Conservation (phyloP, 768 basidiomycete species). For the Amanita subjunquillea region DNA sequence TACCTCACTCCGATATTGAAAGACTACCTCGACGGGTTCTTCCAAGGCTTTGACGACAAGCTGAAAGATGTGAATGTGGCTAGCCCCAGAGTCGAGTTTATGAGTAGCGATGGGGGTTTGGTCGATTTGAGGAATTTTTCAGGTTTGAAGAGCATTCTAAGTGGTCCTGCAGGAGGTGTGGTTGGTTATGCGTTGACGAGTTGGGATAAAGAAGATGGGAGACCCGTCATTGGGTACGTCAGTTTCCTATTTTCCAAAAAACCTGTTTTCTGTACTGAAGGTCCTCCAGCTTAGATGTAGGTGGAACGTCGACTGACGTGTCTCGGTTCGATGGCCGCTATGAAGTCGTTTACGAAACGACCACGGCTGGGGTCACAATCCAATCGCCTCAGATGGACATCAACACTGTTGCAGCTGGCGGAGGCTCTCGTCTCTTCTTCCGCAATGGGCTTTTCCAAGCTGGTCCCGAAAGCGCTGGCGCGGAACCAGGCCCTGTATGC, state of each 20-base stretch:
- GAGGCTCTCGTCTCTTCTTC: slow-evolving; percentile 84
- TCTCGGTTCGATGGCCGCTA: slow-evolving; percentile 87
- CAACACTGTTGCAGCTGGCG: slow-evolving; percentile 93
- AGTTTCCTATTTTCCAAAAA: not conserved
- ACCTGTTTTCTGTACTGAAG: not conserved
- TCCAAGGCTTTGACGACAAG: slow-evolving; percentile 73
- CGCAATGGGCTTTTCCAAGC: slow-evolving; percentile 84
- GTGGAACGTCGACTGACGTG: slow-evolving; percentile 93
- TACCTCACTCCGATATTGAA: slow-evolving; percentile 87
- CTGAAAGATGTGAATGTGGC: slow-evolving; percentile 47
- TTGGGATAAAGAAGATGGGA: slow-evolving; percentile 64
- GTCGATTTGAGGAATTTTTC: slow-evolving; percentile 78
- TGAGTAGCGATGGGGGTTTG: slow-evolving; percentile 89
- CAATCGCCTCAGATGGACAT: slow-evolving; percentile 92
- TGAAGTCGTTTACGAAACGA: slow-evolving; percentile 91
- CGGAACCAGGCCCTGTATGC: slow-evolving; percentile 88
- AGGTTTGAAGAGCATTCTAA: slow-evolving; percentile 87
- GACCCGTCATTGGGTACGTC: slow-evolving; percentile 77
- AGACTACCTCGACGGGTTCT: slow-evolving; percentile 87
- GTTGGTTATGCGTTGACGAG: slow-evolving; percentile 92
- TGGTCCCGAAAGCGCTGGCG: slow-evolving; percentile 90
- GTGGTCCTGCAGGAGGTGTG: slow-evolving; percentile 91
- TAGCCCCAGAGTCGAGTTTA: slow-evolving; percentile 82
- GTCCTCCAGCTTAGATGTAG: slow-evolving; percentile 66
- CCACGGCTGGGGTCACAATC: slow-evolving; percentile 88